Evolutionary conservation across 495 filamentous ascomycete species (phyloP), one percentile per base, ranked within the genome.

Genomic region (Geopyxis carbonaria): DNA sequence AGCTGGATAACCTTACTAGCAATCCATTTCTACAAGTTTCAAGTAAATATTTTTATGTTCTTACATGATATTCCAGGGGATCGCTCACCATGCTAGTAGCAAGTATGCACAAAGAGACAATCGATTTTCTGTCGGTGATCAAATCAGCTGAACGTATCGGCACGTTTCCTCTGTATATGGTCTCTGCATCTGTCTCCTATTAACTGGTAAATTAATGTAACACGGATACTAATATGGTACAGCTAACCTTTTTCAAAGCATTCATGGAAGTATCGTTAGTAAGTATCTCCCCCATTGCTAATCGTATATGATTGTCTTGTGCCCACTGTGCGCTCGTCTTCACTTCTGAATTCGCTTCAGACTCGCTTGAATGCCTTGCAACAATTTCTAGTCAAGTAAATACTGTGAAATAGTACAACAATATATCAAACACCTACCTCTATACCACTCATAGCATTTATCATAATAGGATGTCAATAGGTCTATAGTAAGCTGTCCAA

Each of bases 391-490:
- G 22, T 2, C 20, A 32, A 40, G 7, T n/a, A n/a, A n/a, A n/a
- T n/a, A 19, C 31, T 29, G 30, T n/a, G 25, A 37, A 13, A 47
- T n/a, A 47, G 14, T 22, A 11, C 7, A 20, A n/a, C n/a, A n/a
- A n/a, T n/a, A n/a, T n/a, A n/a, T n/a, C n/a, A n/a, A n/a, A n/a
- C n/a, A 35, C 58, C 50, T 43, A 73, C 70, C 69, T 61, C 83
- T 86, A 48, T 80, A 93, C 84, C 83, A 95, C 23, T 72, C 73
- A 53, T 70, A 79, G 54, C 91, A 99, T 48, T 83, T 76, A 45
- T 91, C 83, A 43, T 85, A 91, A 53, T 93, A 95, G 6, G 78
- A 75, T 34, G 77, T 65, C 64, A 99, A 82, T 57, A 95, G 80
- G 2, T 73, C 75, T 45, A 95, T 82, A 43, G 95, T 77, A 22